Base-by-base conservation (phyloP, 2,329 filamentous ascomycete genomes). In the Diaporthe citriasiana region DNA sequence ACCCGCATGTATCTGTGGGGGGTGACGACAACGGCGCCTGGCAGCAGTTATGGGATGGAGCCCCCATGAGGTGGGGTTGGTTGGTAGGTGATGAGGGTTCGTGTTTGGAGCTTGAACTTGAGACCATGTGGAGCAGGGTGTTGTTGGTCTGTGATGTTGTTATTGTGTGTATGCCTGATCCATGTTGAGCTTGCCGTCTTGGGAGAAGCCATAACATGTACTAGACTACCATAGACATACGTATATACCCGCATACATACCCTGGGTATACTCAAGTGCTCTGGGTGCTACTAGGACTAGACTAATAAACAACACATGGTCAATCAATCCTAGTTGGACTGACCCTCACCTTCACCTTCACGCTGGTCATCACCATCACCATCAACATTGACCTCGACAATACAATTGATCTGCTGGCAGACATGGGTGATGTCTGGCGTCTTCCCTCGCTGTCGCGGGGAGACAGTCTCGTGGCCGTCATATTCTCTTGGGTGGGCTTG, bases 71-170 rank as follows among this genome's bases (percentile, higher is more conserved):
- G 42, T 35, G 60, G 3, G 42, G 42, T 42, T 42, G 57, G n/a
- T n/a, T n/a, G n/a, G n/a, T n/a, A n/a, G n/a, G n/a, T n/a, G n/a
- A n/a, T n/a, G n/a, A n/a, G 40, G 40, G 40, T 40, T 33, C n/a
- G 22, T 47, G 59, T 50, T 27, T 50, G 63, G 33, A 51, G 63
- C 63, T 66, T 66, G 63, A 66, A 45, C 45, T 66, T 45, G 63
- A n/a, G n/a, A 50, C 30, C 22, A 45, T 66, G 47, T 51, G 63
- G 63, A 66, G 63, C 15, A 50, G 45, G 30, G 30, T 7, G 45
- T 22, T 47, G 45, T 47, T 47, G 45, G 45, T 47, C 45, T 47
- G 45, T 47, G 40, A 42, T 42, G 42, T 3, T 22, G 15, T 45
- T 47, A 22, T 8, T 47, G 19, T 63, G n/a, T 60, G 9, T 27